These are phyloP conservation scores for Rosa chinensis DNA, from an alignment of 306 rosid species.

Conservation along the genomic window DNA sequence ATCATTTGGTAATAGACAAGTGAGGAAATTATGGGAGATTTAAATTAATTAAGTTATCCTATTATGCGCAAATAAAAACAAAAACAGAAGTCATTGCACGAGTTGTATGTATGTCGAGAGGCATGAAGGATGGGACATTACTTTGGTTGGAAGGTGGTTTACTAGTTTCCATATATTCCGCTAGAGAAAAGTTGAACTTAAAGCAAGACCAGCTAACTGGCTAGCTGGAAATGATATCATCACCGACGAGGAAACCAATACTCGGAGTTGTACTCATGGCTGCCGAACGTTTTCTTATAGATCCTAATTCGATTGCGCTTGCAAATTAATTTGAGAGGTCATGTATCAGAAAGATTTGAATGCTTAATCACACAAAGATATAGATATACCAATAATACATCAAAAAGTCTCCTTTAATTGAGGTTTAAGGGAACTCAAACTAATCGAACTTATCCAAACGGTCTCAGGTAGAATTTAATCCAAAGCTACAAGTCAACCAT, in stretches of 20 bases:
- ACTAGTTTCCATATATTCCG: conserved; percentile 19
- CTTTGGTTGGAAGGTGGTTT: conserved; percentile 24
- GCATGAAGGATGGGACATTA: conserved; percentile 15
- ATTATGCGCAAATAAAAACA: neutral
- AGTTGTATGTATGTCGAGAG: neutral
- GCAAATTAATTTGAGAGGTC: neutral
- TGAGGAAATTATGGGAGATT: too few species aligned
- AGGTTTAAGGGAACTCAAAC: neutral
- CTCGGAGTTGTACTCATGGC: neutral
- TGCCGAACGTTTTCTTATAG: neutral
- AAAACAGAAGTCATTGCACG: neutral
- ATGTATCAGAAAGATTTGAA: neutral
- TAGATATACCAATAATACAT: neutral
- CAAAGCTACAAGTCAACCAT: neutral
- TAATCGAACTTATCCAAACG: neutral
- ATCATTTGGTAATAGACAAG: too few species aligned
- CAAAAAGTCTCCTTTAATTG: neutral
- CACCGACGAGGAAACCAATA: neutral
- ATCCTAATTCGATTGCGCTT: neutral
- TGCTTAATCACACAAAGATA: neutral
- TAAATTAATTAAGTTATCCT: too few species aligned
- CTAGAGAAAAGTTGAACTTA: conserved; percentile 13
- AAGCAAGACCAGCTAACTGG: conserved; percentile 13
- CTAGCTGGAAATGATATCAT: neutral
- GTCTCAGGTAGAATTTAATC: neutral